These are phyloP conservation scores for Vitis vinifera DNA, from an alignment of 164 flowering plant species.

Conservation along the genomic window ASM3070453v1 NC_081820.1:20776501-20777000, in stretches of 20 bases:
- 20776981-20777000: conserved; percentile 20
- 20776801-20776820: background rate
- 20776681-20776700: too few relatives aligned
- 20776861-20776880: background rate
- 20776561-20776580: too few relatives aligned
- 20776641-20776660: too few relatives aligned
- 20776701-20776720: too few relatives aligned
- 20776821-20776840: background rate
- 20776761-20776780: background rate
- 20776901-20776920: background rate
- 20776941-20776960: conserved; percentile 55
- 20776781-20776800: background rate
- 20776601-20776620: too few relatives aligned
- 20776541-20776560: too few relatives aligned
- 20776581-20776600: too few relatives aligned
- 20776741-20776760: background rate
- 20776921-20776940: background rate
- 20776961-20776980: conserved; percentile 48
- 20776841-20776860: background rate
- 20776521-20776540: too few relatives aligned
- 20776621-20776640: too few relatives aligned
- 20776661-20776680: too few relatives aligned
- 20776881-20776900: background rate
- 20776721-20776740: too few relatives aligned
- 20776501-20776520: too few relatives aligned